Conservation (phyloP, 108 stramenopile species). For the Nitzschia inconspicua region DNA sequence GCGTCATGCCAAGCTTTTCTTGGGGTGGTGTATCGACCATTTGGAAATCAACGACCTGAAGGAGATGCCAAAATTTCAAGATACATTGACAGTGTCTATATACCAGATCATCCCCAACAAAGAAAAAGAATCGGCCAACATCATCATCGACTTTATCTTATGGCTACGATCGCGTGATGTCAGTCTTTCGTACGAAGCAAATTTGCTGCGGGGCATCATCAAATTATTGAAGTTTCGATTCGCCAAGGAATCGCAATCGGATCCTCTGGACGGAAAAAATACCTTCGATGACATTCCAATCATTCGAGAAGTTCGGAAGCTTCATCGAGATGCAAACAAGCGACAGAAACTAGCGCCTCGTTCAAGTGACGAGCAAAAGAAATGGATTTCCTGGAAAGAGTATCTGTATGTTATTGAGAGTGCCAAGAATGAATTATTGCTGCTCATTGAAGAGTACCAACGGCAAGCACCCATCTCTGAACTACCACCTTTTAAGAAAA, state of each 20-base stretch:
- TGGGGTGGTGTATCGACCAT: slow-evolving; percentile 54
- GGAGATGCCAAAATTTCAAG: too few relatives aligned
- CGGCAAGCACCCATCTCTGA: too few relatives aligned
- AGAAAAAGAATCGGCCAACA: slow-evolving; percentile 60
- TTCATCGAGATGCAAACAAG: slow-evolving; percentile 74
- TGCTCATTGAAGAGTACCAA: slow-evolving; percentile 31
- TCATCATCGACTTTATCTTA: slow-evolving; percentile 64
- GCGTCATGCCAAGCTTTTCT: slow-evolving; percentile 71
- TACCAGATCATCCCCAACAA: slow-evolving; percentile 57
- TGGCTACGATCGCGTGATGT: slow-evolving; percentile 71
- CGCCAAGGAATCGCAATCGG: slow-evolving; percentile 38
- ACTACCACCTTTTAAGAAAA: not conserved
- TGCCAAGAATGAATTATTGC: slow-evolving; percentile 46
- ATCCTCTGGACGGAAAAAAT: slow-evolving; percentile 30
- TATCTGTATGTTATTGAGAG: slow-evolving; percentile 59
- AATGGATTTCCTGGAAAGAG: slow-evolving; percentile 81
- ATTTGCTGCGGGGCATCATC: slow-evolving; percentile 72
- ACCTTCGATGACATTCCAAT: slow-evolving; percentile 70
- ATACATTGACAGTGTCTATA: slow-evolving; percentile 35
- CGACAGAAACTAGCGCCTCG: slow-evolving; percentile 55
- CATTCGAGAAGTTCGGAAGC: slow-evolving; percentile 65
- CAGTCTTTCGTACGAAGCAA: slow-evolving; percentile 81
- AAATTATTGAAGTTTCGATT: slow-evolving; percentile 82
- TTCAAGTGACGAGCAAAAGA: slow-evolving; percentile 70
- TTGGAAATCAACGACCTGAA: not conserved